Evolutionary conservation across 805 yeast genomes (phyloP), one percentile per base, ranked within the genome.

Genomic region (Candida ficus): DNA sequence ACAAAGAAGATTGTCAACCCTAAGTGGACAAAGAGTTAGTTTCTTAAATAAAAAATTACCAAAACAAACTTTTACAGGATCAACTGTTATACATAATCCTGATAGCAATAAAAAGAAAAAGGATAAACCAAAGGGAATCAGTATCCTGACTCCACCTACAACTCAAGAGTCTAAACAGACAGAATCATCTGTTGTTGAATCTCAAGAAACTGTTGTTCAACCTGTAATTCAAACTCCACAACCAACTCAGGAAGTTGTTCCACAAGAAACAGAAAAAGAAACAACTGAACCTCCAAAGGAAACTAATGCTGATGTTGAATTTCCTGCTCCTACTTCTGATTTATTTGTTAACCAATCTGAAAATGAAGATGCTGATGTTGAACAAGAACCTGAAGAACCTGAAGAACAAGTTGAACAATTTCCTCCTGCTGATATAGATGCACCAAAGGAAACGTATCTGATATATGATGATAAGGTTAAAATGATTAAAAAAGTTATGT

Each of bases 1-100:
- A 53, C 45, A 67, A 60, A 47, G 63, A 62, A 45, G 79, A 66
- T 26, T 76, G 57, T 47, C 65, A 41, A 51, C 67, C 27, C 42
- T 68, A 56, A 46, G 61, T 49, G 16, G n/a, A n/a, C n/a, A 61
- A 13, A 60, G 54, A 42, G 18, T 58, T 14, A 51, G 61, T 5
- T 57, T 54, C 18, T 59, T 66, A 16, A 47, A 66, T n/a, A 58
- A 61, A 39, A 62, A 58, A 41, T n/a, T n/a, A n/a, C n/a, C n/a
- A 41, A 53, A 22, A 25, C 48, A 4, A 35, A 30, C 18, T 13
- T 20, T 10, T 18, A 29, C 18, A 20, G 17, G 11, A 5, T 13
- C 42, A 11, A 4, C 34, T 16, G 42, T 34, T 10, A 39, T 39
- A 5, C 33, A 19, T 29, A 36, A 18, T 23, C 26, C 26, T 23